Evolutionary conservation across 805 yeast genomes (phyloP), one percentile per base, ranked within the genome.

Genomic region (Yarrowia osloensis): DNA sequence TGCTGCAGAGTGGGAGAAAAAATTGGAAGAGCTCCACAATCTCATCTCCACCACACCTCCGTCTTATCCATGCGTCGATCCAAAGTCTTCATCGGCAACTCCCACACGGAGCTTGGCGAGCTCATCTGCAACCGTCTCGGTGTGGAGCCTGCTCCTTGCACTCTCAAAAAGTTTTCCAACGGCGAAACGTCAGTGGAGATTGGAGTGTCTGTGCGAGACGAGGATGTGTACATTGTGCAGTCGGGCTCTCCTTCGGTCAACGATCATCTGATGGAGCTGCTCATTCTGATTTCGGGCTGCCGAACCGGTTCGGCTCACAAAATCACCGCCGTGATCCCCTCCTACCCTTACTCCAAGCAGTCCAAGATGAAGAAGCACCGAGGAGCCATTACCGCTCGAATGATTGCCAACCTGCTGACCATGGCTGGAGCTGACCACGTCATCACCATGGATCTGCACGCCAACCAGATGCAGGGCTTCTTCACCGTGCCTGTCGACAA

Each of bases 391-490:
- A 94, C 99, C 4, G 99, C 99, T 17, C 86, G 98, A 76, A 80
- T 95, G 98, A 84, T 95, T 75, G 98, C 99, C 69, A 95, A 95
- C 73, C 80, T 95, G 74, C 81, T 95, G 70, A 87, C 92, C 68
- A 96, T 95, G 96, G 98, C 99, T 3, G 99, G 99, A 72, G 99
- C 98, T 28, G 98, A 95, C 78, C 99, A 95, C 78, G 96, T 95
- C 68, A 94, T 95, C 44, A 91, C 97, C 3, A 93, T 95, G 98
- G 99, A 95, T 76, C 81, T 95, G 71, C 88, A 86, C 72, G 99
- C 99, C 29, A 88, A 97, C 39, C 99, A 95, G 79, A 95, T 95
- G 99, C 99, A 95, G 81, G 99, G 99, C 15, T 95, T 95, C 76
- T 95, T 95, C 81, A 85, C 96, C 37, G 93, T 92, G 73, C 99